A percentile compares a stretch with the other conserved stretches of the same genome.
phyloP scores from a whole-genome alignment of 129 eudicot species.

The Ambrosia artemisiifolia region DNA sequence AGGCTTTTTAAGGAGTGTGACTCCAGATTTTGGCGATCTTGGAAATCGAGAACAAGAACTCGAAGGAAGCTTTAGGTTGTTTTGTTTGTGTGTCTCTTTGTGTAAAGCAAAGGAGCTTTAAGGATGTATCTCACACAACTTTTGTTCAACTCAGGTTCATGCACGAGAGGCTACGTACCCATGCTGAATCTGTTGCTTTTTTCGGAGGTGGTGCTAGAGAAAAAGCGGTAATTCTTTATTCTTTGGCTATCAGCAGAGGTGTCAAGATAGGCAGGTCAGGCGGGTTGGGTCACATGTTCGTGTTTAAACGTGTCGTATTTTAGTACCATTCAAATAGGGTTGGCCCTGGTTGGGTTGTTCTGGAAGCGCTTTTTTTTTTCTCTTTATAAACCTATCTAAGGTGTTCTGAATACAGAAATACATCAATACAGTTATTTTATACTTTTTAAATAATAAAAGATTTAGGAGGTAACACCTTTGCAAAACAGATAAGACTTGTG shows the following conservation, averaged over 20 bases:
- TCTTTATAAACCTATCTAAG: neutral
- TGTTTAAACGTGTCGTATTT: neutral
- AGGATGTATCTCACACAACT: slow-evolving; percentile 19
- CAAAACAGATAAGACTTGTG: neutral
- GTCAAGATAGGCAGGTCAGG: neutral
- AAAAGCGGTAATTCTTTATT: slow-evolving; percentile 56
- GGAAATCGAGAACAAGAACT: slow-evolving; percentile 84
- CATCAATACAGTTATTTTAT: neutral
- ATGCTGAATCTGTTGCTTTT: slow-evolving; percentile 99
- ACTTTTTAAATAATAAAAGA: neutral
- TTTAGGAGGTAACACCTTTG: neutral
- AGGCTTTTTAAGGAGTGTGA: slow-evolving; percentile 81
- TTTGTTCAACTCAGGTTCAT: slow-evolving; percentile 55
- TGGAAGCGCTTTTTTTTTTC: neutral
- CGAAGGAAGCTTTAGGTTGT: slow-evolving; percentile 93
- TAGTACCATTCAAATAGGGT: neutral
- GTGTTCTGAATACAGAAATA: neutral
- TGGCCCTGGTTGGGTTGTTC: neutral
- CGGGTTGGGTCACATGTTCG: neutral
- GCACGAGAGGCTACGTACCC: slow-evolving; percentile 97
- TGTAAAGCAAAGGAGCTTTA: neutral
- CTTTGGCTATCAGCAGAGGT: neutral
- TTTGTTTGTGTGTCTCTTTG: neutral
- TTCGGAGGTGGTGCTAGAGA: slow-evolving; percentile 98
- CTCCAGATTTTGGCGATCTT: slow-evolving; percentile 92